These are phyloP conservation scores for Aphanomyces euteiches DNA, from an alignment of 352 stramenopile species.

Conservation along the genomic window DNA sequence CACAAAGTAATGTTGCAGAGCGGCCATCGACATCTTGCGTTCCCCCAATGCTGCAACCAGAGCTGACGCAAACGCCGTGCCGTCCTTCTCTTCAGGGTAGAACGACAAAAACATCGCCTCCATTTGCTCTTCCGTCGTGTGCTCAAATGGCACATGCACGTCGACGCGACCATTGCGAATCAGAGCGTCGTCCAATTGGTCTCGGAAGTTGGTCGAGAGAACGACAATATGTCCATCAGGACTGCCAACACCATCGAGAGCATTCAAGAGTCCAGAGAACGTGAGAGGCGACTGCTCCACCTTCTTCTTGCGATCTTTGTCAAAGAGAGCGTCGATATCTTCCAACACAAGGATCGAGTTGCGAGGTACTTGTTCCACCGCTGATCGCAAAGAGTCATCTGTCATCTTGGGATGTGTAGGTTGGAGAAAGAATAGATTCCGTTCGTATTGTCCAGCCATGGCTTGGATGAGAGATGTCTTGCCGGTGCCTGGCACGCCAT, in stretches of 20 bases:
- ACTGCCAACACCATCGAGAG: conserved; percentile 36
- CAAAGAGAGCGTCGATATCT: conserved; percentile 41
- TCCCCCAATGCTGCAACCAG: neutral
- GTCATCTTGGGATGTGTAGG: conserved; percentile 13
- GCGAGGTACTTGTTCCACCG: conserved; percentile 5
- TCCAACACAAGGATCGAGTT: conserved; percentile 34
- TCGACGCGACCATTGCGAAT: conserved; percentile 40
- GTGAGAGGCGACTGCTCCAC: conserved; percentile 29
- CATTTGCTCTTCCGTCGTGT: conserved; percentile 5
- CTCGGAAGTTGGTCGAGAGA: conserved; percentile 36
- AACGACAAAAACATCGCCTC: conserved; percentile 11
- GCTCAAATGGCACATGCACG: conserved; percentile 15
- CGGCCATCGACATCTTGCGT: conserved; percentile 7
- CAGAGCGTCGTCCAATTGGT: conserved; percentile 38
- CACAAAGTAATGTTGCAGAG: conserved; percentile 23
- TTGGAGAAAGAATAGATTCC: conserved; percentile 18
- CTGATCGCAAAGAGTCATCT: conserved; percentile 13
- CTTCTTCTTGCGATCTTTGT: conserved; percentile 17
- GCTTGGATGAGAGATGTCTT: conserved; percentile 30
- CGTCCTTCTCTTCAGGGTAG: neutral
- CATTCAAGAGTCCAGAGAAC: conserved; percentile 38
- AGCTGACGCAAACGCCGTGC: neutral
- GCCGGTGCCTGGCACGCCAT: conserved; percentile 27
- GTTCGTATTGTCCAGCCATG: conserved; percentile 14
- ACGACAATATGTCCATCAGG: conserved; percentile 33